Conservation (phyloP, 2,329 filamentous ascomycete genomes). For the Phaeosphaeria sp. region DNA sequence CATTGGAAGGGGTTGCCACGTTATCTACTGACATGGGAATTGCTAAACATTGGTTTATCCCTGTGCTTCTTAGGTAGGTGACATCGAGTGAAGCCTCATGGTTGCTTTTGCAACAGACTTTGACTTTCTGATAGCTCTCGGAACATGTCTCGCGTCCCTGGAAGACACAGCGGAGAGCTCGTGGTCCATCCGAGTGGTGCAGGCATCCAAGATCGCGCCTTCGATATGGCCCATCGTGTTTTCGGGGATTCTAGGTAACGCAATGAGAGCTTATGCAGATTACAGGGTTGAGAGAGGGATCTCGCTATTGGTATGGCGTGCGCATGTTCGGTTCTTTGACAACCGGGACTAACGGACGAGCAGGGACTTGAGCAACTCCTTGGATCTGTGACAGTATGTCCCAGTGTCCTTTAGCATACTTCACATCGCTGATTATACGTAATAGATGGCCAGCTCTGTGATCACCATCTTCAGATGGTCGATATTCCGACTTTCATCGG, state of each 20-base stretch:
- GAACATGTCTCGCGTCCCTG: background rate
- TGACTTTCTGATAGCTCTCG: background rate
- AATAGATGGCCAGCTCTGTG: conserved; percentile 12
- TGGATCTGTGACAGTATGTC: too few species aligned
- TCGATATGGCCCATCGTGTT: conserved; percentile 16
- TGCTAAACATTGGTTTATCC: background rate
- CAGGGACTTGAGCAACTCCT: too few species aligned
- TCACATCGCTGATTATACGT: too few species aligned
- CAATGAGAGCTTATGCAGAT: conserved; percentile 10
- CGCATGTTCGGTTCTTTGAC: background rate
- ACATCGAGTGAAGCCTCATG: background rate
- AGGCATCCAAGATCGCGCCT: conserved; percentile 9
- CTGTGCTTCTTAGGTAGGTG: background rate
- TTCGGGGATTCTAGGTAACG: conserved; percentile 12
- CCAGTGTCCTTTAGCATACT: background rate
- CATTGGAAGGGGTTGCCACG: background rate
- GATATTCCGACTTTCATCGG: conserved; percentile 6
- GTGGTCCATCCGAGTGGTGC: background rate
- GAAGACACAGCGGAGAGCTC: background rate
- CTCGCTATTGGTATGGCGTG: conserved; percentile 6
- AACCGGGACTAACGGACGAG: background rate
- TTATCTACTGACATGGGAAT: background rate
- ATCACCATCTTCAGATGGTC: conserved; percentile 14
- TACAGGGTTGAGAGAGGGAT: conserved; percentile 13
- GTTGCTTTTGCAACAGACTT: background rate